A percentile compares a stretch with the other conserved stretches of the same genome.
phyloP scores from a whole-genome alignment of 805 yeast species.

The Teunomyces pallodes region DNA sequence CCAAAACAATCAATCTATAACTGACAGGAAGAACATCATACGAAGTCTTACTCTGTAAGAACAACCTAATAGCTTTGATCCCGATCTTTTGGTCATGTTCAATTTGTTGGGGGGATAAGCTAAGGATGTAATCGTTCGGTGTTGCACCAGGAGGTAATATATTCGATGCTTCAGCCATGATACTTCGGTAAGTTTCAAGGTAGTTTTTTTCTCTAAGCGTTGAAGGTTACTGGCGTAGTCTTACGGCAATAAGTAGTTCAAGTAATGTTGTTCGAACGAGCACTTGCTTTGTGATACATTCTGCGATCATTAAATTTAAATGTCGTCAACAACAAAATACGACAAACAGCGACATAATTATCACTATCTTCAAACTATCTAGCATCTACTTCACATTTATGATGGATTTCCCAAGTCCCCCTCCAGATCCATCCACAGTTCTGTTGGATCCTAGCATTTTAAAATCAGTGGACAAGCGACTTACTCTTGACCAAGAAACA shows the following conservation, averaged over 20 bases:
- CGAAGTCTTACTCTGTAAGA: conserved; percentile 85
- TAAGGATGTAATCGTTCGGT: conserved; percentile 43
- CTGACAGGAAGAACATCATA: conserved; percentile 97
- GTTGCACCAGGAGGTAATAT: conserved; percentile 26
- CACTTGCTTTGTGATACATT: neutral
- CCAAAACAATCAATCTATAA: conserved; percentile 87
- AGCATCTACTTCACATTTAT: neutral
- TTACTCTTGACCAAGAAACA: conserved; percentile 20
- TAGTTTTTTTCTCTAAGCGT: too few relatives aligned
- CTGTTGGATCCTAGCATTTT: neutral
- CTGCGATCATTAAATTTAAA: neutral
- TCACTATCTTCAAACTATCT: neutral
- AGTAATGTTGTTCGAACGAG: neutral
- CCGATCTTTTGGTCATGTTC: conserved; percentile 71
- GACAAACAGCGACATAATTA: neutral
- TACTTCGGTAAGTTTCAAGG: neutral
- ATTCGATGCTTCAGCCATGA: conserved; percentile 21
- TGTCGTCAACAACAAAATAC: neutral
- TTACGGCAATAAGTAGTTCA: neutral
- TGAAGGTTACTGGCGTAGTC: neutral
- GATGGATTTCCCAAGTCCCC: conserved; percentile 15
- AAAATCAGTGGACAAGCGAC: conserved; percentile 17
- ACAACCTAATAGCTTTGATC: conserved; percentile 75
- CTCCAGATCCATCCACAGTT: conserved; percentile 12
- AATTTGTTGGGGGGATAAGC: conserved; percentile 40